Evolutionary conservation across 768 basidiomycete species (phyloP).

Genomic region (Russula dissimulans): DNA sequence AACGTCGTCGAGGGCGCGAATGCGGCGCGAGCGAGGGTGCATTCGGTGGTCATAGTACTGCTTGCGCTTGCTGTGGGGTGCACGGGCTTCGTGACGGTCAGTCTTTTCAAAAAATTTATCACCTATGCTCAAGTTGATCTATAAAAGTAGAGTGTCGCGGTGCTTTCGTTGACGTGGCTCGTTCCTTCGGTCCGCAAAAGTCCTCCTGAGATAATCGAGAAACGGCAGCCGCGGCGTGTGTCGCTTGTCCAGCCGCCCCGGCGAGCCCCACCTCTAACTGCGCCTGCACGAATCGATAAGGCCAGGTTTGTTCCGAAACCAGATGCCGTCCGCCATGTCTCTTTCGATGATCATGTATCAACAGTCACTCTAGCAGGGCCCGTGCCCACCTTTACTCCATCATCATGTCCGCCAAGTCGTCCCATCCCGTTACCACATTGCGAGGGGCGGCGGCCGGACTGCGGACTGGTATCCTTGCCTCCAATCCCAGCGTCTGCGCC

Average conservation of each 20-base stretch:
- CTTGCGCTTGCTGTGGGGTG: slow-evolving; percentile 5
- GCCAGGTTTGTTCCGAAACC: not conserved
- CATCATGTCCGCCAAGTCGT: not conserved
- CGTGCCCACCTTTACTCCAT: not conserved
- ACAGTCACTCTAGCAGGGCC: not conserved
- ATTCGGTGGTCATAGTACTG: not conserved
- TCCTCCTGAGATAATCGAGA: not conserved
- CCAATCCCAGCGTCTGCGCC: not conserved
- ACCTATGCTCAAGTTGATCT: not conserved
- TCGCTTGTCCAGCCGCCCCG: not conserved
- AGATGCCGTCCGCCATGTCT: slow-evolving; percentile 6
- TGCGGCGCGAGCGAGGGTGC: not conserved
- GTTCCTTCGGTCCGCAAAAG: slow-evolving; percentile 1
- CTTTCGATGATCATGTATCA: slow-evolving; percentile 5
- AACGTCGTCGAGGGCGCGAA: slow-evolving; percentile 4
- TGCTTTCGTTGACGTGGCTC: slow-evolving; percentile 10
- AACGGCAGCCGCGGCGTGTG: not conserved
- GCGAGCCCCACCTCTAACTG: not conserved
- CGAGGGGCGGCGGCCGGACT: not conserved
- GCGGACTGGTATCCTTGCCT: not conserved
- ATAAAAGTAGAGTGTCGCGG: slow-evolving; percentile 7
- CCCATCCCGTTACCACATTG: not conserved
- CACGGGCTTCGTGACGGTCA: slow-evolving; percentile 15
- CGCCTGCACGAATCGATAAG: not conserved
- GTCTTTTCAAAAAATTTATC: not conserved